phyloP scores from a whole-genome alignment of 2,329 filamentous ascomycete genomes.

The Metarhizium rileyi region DNA sequence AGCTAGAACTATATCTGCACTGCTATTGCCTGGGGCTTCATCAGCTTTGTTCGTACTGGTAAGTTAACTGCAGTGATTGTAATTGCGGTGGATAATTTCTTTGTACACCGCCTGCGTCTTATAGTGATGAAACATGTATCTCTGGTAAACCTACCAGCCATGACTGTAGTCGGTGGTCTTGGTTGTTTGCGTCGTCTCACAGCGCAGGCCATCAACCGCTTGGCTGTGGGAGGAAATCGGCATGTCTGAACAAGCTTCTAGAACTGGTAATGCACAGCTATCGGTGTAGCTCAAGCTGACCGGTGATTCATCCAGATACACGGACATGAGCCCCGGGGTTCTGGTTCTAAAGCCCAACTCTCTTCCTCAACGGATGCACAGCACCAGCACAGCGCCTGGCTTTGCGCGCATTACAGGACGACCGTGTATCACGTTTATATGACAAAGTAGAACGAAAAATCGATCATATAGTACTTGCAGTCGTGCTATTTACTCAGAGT shows the following conservation, averaged over 20 bases:
- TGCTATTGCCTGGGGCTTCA: neutral
- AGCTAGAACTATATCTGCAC: neutral
- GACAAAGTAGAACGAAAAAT: no score
- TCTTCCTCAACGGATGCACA: no score
- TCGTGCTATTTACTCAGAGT: neutral
- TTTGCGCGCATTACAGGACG: neutral
- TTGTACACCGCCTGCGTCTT: neutral
- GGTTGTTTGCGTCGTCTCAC: conserved; percentile 13
- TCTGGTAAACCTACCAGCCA: conserved; percentile 33
- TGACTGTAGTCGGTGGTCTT: conserved; percentile 15
- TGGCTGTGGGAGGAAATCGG: conserved; percentile 18
- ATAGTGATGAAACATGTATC: conserved; percentile 26
- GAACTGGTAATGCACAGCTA: neutral
- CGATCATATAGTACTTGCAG: neutral
- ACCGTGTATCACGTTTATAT: no score
- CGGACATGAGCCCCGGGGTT: no score
- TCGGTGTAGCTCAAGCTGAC: neutral
- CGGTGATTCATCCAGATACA: neutral
- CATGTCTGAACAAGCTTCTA: conserved; percentile 8
- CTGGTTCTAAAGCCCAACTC: no score
- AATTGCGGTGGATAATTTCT: neutral
- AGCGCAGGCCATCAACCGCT: conserved; percentile 15
- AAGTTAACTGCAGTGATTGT: neutral
- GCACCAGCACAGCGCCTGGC: neutral
- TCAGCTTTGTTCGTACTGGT: neutral